Evolutionary conservation across 352 stramenopile genomes (phyloP).

Genomic region (Phytophthora meadii): DNA sequence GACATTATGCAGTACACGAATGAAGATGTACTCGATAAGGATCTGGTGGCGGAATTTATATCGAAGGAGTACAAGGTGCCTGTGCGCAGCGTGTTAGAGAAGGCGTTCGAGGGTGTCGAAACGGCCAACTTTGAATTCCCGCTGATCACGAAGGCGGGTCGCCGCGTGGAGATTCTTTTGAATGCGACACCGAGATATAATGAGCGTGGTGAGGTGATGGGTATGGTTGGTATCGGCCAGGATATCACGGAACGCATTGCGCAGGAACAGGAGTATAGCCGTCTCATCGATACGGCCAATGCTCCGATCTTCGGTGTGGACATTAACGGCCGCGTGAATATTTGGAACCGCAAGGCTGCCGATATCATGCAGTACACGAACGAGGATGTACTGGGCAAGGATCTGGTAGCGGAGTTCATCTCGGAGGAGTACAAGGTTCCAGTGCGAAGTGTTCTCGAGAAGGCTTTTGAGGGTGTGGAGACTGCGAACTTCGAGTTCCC

Average conservation of each 20-base stretch:
- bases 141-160: constrained; percentile 26
- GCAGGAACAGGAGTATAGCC: constrained; percentile 76
- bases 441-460: constrained; percentile 46
- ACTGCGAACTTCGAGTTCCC: constrained; percentile 56
- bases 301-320: constrained; percentile 80
- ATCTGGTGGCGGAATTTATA: constrained; percentile 80
- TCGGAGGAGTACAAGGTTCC: constrained; percentile 43
- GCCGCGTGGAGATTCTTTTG: constrained; percentile 27
- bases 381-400: constrained; percentile 69
- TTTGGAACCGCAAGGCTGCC: constrained; percentile 79
- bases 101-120: constrained; percentile 47
- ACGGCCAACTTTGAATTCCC: constrained; percentile 65
- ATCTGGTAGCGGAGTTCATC: constrained; percentile 77
- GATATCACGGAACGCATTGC: constrained; percentile 53
- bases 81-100: constrained; percentile 29
- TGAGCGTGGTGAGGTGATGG: constrained; percentile 26
- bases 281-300: constrained; percentile 85
- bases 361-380: constrained; percentile 74
- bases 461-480: constrained; percentile 48
- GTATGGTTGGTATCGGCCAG: constrained; percentile 28
- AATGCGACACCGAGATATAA: constrained; percentile 26
- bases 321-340: constrained; percentile 33
- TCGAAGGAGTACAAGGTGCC: constrained; percentile 42
- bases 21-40: constrained; percentile 44
- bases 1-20: constrained; percentile 60